A percentile compares a stretch with the other conserved stretches of the same genome.
Evolutionary conservation across 257 asterid species (phyloP).

Genomic region (Asclepias syriaca): DNA sequence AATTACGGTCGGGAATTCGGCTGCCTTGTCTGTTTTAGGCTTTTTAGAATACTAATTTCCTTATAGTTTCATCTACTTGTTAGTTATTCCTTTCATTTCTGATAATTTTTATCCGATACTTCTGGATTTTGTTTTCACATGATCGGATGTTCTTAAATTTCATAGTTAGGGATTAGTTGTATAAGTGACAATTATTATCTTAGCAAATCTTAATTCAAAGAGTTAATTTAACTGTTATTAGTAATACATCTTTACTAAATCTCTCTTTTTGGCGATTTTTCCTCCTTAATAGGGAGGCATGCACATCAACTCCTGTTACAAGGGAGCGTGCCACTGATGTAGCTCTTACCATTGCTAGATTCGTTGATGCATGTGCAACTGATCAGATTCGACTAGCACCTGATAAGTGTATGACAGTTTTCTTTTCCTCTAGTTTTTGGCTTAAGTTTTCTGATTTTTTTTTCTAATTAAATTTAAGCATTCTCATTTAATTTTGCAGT

Average conservation of each 20-base stretch:
- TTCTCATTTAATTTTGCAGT: slow-evolving; percentile 47
- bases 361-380: slow-evolving; percentile 54
- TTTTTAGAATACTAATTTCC: not conserved
- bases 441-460: not conserved
- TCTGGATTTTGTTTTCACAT: not conserved
- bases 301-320: slow-evolving; percentile 41
- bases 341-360: slow-evolving; percentile 53
- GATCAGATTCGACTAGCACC: slow-evolving; percentile 82
- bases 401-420: slow-evolving; percentile 56
- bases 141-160: not conserved
- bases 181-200: not conserved
- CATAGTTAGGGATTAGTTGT: no score
- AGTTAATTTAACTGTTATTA: not conserved
- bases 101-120: not conserved
- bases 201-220: not conserved
- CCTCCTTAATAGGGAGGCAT: slow-evolving; percentile 60
- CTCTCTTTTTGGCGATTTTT: not conserved
- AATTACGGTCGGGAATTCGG: not conserved
- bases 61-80: not conserved
- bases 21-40: not conserved
- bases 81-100: not conserved
- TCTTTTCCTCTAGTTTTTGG: not conserved
- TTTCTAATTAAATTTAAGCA: slow-evolving; percentile 19
- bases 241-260: not conserved
- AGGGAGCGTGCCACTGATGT: slow-evolving; percentile 56